Percentiles rank a stretch among this genome's conserved stretches.
These are phyloP conservation scores for Emmonsiellopsis sp. DNA, from an alignment of 2,329 filamentous ascomycete species.

Conservation along the genomic window DNA sequence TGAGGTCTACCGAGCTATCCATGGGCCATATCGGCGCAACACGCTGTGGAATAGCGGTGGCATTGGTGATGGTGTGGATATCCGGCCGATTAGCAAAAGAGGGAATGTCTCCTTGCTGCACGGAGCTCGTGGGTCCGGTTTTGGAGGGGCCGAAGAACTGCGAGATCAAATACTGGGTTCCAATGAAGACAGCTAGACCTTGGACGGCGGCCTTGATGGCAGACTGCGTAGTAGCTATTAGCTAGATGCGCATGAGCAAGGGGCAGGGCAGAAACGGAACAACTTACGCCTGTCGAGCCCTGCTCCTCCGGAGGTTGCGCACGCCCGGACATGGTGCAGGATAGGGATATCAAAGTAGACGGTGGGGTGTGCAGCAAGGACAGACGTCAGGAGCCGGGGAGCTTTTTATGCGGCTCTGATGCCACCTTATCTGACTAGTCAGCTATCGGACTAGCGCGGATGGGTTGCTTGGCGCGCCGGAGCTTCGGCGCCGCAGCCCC, in stretches of 20 bases:
- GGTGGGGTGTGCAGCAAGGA: background rate
- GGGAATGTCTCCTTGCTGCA: constrained; percentile 40
- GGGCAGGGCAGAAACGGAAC: constrained; percentile 5
- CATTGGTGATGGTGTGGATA: constrained; percentile 44
- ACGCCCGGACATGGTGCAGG: background rate
- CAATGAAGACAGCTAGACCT: constrained; percentile 50
- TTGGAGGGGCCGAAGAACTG: constrained; percentile 40
- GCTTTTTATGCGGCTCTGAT: no score
- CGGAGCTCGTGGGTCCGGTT: constrained; percentile 18
- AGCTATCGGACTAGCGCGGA: no score
- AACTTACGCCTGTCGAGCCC: constrained; percentile 15
- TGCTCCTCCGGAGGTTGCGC: constrained; percentile 24
- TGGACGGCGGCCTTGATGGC: constrained; percentile 39
- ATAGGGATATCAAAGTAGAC: background rate
- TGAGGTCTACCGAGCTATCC: constrained; percentile 69
- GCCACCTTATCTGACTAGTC: no score
- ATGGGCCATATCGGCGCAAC: constrained; percentile 82
- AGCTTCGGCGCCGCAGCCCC: no score
- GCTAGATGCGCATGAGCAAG: constrained; percentile 14
- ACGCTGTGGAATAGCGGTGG: constrained; percentile 56
- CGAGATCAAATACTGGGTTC: constrained; percentile 48
- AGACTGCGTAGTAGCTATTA: constrained; percentile 21
- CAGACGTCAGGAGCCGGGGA: background rate
- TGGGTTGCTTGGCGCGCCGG: no score
- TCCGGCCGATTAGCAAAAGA: constrained; percentile 57